Percentiles rank a stretch among this genome's conserved stretches.
These are phyloP conservation scores for Infundibulicybe gibba DNA, from an alignment of 768 basidiomycete genomes.

Conservation along the genomic window DNA sequence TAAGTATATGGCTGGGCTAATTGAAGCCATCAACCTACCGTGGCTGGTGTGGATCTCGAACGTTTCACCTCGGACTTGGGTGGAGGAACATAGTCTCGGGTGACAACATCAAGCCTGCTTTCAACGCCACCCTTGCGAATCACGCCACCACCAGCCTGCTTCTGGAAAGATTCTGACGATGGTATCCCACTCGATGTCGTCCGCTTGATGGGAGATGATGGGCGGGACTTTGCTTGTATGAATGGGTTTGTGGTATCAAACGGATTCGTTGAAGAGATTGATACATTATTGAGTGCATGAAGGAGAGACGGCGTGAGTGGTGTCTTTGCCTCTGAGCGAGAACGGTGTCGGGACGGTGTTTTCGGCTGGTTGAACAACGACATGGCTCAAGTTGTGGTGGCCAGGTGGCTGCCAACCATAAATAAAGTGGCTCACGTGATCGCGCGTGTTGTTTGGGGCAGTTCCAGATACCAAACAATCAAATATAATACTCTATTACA, in stretches of 20 bases:
- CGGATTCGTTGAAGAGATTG: slow-evolving; percentile 28
- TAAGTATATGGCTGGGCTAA: slow-evolving; percentile 33
- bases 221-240: slow-evolving; percentile 43
- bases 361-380: slow-evolving; percentile 24
- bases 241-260: slow-evolving; percentile 65
- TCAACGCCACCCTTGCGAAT: slow-evolving; percentile 78
- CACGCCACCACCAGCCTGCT: slow-evolving; percentile 64
- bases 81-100: slow-evolving; percentile 72
- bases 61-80: slow-evolving; percentile 61
- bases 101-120: slow-evolving; percentile 72
- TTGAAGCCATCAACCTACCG: slow-evolving; percentile 26
- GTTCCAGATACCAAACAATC: no score
- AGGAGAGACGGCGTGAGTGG: slow-evolving; percentile 46
- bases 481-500: no score
- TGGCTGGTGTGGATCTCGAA: slow-evolving; percentile 70
- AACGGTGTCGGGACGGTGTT: slow-evolving; percentile 44
- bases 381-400: background rate
- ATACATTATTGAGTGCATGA: slow-evolving; percentile 35
- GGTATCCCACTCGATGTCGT: slow-evolving; percentile 42
- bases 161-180: slow-evolving; percentile 49
- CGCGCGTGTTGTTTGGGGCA: no score
- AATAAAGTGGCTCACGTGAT: no score
- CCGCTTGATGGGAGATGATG: slow-evolving; percentile 65
- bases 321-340: slow-evolving; percentile 48
- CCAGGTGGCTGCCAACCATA: no score